These are phyloP conservation scores for Cardiospermum halicacabum DNA, from an alignment of 345 rosid genomes.

Conservation along the genomic window DNA sequence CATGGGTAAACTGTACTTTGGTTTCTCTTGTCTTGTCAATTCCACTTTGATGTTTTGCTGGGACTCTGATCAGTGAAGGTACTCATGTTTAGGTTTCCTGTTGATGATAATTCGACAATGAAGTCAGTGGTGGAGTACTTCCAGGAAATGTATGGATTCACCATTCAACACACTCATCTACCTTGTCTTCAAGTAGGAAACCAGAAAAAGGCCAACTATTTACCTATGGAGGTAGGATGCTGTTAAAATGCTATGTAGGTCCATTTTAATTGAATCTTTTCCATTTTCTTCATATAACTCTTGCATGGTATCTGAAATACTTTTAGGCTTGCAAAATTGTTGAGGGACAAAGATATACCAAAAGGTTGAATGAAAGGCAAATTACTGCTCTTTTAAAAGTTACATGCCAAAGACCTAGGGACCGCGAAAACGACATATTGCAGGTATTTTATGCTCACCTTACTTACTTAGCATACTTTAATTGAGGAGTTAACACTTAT, in stretches of 20 bases:
- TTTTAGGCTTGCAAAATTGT: conserved; percentile 94
- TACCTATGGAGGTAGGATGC: conserved; percentile 90
- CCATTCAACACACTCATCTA: conserved; percentile 82
- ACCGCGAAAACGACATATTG: conserved; percentile 81
- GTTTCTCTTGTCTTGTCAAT: not conserved
- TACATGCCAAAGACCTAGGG: conserved; percentile 96
- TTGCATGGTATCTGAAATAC: conserved; percentile 5
- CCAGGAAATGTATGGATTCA: conserved; percentile 97
- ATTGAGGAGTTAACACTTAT: not conserved
- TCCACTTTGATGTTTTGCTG: conserved; percentile 5
- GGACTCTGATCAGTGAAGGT: conserved; percentile 5
- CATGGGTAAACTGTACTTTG: not conserved
- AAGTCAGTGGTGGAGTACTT: conserved; percentile 96
- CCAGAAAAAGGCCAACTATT: conserved; percentile 92
- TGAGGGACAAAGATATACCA: conserved; percentile 92
- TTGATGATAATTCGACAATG: conserved; percentile 89
- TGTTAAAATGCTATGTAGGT: not conserved
- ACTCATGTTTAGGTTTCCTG: conserved; percentile 67
- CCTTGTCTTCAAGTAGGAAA: conserved; percentile 99
- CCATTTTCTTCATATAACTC: not conserved
- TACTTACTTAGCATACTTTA: too few species aligned
- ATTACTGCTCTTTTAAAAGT: conserved; percentile 87
- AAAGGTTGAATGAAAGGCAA: conserved; percentile 91
- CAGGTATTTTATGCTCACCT: conserved; percentile 48
- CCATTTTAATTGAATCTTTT: not conserved